A percentile compares a stretch with the other conserved stretches of the same genome.
These are phyloP conservation scores for Closterium sp. DNA, from an alignment of 139 green algal species.

Conservation along the genomic window DNA sequence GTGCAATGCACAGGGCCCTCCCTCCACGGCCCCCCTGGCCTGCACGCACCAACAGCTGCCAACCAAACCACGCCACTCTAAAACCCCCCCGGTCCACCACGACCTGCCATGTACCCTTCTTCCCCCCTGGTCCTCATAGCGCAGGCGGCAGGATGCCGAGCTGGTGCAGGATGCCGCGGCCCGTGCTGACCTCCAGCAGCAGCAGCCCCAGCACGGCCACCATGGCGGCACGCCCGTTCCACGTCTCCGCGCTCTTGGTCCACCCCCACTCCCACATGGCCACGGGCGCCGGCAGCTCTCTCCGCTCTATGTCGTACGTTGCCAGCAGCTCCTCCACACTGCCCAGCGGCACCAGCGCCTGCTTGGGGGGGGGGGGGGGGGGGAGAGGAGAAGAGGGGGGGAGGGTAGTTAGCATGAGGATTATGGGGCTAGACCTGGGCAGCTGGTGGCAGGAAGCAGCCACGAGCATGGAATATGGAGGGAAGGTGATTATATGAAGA, in stretches of 20 bases:
- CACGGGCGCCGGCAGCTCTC: conserved; percentile 77
- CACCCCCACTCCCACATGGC: conserved; percentile 88
- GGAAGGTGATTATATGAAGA: no score
- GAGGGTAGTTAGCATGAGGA: no score
- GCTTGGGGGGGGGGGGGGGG: neutral
- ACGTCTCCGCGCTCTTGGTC: conserved; percentile 87
- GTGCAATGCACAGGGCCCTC: neutral
- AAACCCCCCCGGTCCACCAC: no score
- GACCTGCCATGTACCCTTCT: no score
- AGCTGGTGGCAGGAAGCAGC: no score
- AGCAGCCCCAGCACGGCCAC: conserved; percentile 45
- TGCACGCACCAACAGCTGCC: neutral
- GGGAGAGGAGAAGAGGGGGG: no score
- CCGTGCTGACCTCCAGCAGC: conserved; percentile 45
- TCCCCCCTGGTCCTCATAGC: neutral
- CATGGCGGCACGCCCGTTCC: conserved; percentile 80
- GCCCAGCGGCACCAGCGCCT: conserved; percentile 44
- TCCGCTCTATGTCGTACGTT: conserved; percentile 88
- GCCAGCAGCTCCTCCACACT: conserved; percentile 84
- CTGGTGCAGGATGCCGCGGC: conserved; percentile 43
- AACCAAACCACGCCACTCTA: no score
- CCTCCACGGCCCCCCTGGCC: neutral
- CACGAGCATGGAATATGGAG: no score
- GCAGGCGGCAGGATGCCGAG: conserved; percentile 36
- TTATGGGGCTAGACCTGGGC: no score